Evolutionary conservation across 2,329 filamentous ascomycete genomes (phyloP).

Genomic region (Sporothrix schenckii): DNA sequence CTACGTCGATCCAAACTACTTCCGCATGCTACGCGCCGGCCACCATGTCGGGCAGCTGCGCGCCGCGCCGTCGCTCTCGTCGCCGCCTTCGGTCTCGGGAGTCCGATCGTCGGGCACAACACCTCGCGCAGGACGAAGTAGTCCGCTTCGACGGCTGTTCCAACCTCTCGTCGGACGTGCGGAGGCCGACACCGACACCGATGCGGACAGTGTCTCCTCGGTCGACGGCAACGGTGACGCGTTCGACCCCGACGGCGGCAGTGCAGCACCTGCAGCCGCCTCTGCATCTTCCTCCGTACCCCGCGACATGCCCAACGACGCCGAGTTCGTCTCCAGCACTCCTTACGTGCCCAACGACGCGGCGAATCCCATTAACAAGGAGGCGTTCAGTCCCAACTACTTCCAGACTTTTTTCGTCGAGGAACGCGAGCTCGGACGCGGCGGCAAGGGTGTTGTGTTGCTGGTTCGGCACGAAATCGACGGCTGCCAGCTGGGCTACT

Average conservation of each 20-base stretch:
- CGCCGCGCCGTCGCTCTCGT: conserved; percentile 44
- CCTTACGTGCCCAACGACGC: conserved; percentile 39
- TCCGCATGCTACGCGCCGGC: conserved; percentile 79
- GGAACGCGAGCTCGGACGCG: conserved; percentile 80
- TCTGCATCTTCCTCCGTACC: neutral
- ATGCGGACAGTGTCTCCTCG: conserved; percentile 21
- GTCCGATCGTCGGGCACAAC: neutral
- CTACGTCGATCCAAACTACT: conserved; percentile 91
- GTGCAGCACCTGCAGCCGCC: conserved; percentile 31
- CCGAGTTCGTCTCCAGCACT: conserved; percentile 59
- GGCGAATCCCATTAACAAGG: conserved; percentile 74
- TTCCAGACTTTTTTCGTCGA: conserved; percentile 93
- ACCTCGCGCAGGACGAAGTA: conserved; percentile 40
- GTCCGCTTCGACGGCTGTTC: conserved; percentile 57
- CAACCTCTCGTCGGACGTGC: conserved; percentile 45
- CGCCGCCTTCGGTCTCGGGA: neutral
- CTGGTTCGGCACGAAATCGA: conserved; percentile 93
- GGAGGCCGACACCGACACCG: conserved; percentile 33
- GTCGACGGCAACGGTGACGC: neutral
- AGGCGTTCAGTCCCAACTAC: conserved; percentile 89
- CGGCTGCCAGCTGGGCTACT: conserved; percentile 82
- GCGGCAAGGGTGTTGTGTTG: conserved; percentile 92
- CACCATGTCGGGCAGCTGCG: conserved; percentile 45
- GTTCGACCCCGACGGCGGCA: conserved; percentile 34
- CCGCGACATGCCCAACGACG: conserved; percentile 32